phyloP scores from a whole-genome alignment of 306 rosid genomes.

The Spatholobus suberectus region DNA sequence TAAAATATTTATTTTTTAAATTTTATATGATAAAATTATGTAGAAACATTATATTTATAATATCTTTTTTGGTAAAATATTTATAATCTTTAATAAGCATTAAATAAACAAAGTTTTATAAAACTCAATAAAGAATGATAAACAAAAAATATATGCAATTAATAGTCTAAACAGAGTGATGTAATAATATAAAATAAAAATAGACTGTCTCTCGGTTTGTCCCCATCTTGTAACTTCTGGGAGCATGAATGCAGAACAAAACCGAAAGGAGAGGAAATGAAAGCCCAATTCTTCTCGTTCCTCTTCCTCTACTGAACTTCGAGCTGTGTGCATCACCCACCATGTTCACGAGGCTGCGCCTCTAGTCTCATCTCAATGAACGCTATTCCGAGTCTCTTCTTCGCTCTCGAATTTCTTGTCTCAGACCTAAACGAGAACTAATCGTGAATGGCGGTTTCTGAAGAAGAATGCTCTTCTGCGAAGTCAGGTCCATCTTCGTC shows the following conservation, averaged over 20 bases:
- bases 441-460: conserved; percentile 79
- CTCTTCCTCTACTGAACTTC: background rate
- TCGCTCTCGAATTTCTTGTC: background rate
- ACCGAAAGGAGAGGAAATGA: background rate
- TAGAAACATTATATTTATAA: too few relatives aligned
- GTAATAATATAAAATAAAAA: too few relatives aligned
- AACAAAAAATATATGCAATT: too few relatives aligned
- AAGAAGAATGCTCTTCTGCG: conserved; percentile 90
- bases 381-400: background rate
- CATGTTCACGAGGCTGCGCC: background rate
- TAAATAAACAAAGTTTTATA: too few relatives aligned
- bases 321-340: background rate
- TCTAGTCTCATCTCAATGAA: conserved; percentile 10
- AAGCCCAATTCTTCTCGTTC: background rate
- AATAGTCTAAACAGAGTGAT: too few relatives aligned
- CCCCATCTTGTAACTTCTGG: too few relatives aligned
- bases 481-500: conserved; percentile 73
- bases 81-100: too few relatives aligned
- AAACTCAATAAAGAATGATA: too few relatives aligned
- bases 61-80: too few relatives aligned
- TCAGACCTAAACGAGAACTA: conserved; percentile 28
- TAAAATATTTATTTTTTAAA: too few relatives aligned
- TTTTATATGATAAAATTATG: too few relatives aligned
- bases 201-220: too few relatives aligned
- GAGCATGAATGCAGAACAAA: background rate